These are phyloP conservation scores for Mortierella alpina DNA, from an alignment of 192 early-diverging fungal genomes.

Conservation along the genomic window DNA sequence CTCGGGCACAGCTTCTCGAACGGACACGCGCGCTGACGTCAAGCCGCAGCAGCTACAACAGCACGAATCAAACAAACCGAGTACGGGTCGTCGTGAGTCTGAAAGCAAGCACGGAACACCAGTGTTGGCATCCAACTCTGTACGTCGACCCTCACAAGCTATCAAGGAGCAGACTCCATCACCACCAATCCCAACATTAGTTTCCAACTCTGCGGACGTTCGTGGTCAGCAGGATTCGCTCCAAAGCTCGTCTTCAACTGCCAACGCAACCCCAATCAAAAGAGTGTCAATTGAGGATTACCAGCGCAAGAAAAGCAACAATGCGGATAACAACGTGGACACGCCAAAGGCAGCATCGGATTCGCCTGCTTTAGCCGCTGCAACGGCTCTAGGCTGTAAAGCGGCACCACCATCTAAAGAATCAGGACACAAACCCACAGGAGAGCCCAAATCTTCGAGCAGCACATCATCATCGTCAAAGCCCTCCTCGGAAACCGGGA, in stretches of 20 bases:
- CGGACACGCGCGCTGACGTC: constrained; percentile 7
- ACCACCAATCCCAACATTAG: constrained; percentile 6
- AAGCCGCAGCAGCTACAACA: constrained; percentile 10
- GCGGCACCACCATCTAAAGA: constrained; percentile 11
- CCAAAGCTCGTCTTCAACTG: not conserved
- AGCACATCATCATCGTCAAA: constrained; percentile 15
- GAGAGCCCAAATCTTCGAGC: constrained; percentile 23
- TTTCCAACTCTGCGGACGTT: not conserved
- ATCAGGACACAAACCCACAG: not conserved
- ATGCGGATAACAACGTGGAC: constrained; percentile 29
- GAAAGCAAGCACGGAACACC: constrained; percentile 11
- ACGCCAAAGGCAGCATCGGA: constrained; percentile 43
- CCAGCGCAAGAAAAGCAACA: constrained; percentile 30
- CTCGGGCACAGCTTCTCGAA: not conserved
- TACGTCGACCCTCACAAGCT: constrained; percentile 26
- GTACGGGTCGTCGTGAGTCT: constrained; percentile 17
- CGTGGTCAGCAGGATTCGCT: constrained; percentile 11
- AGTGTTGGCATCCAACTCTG: constrained; percentile 1
- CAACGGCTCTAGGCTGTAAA: constrained; percentile 15
- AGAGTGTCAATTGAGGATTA: constrained; percentile 51
- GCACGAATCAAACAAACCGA: constrained; percentile 11
- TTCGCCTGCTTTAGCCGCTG: constrained; percentile 33
- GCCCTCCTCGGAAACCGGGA: constrained; percentile 8
- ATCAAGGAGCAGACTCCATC: constrained; percentile 30
- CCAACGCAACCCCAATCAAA: constrained; percentile 13